These are phyloP conservation scores for Coemansia aciculifera DNA, from an alignment of 192 early-diverging fungal genomes.

Conservation along the genomic window DNA sequence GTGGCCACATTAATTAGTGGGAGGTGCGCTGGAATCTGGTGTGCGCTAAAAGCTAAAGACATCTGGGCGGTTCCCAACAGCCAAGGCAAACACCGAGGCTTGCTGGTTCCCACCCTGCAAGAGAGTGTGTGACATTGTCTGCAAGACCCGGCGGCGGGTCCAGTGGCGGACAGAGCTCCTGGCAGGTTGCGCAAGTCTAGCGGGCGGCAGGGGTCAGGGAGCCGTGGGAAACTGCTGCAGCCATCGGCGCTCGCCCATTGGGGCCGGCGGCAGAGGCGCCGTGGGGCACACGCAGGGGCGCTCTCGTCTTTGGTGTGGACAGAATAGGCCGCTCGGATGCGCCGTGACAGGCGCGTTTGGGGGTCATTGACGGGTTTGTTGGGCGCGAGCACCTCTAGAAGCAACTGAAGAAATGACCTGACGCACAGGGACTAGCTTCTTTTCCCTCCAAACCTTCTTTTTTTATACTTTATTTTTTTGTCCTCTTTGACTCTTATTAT, in stretches of 20 bases:
- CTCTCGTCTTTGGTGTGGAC: constrained; percentile 7
- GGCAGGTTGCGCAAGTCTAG: constrained; percentile 8
- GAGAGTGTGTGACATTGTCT: not conserved
- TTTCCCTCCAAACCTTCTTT: not conserved
- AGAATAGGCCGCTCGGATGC: constrained; percentile 7
- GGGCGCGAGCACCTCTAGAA: not conserved
- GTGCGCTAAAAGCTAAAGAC: not conserved
- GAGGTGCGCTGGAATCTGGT: not conserved
- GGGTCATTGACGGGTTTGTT: not conserved
- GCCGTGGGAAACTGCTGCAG: constrained; percentile 14
- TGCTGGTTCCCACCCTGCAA: constrained; percentile 6
- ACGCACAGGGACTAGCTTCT: constrained; percentile 1
- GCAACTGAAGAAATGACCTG: not conserved
- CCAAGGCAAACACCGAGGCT: not conserved
- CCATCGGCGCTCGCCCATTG: constrained; percentile 4
- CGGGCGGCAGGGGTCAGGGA: constrained; percentile 15
- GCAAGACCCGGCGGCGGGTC: not conserved
- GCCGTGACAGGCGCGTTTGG: constrained; percentile 2
- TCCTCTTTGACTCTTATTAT: not conserved
- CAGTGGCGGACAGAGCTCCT: constrained; percentile 1
- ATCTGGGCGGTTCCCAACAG: not conserved
- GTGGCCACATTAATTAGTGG: constrained; percentile 1
- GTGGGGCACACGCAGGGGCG: constrained; percentile 4
- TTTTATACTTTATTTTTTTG: not conserved
- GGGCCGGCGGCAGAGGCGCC: not conserved